Percentiles rank a stretch among this genome's conserved stretches.
Conservation (phyloP, 2,329 filamentous ascomycete species). For the Karstenula rhodostoma region DNA sequence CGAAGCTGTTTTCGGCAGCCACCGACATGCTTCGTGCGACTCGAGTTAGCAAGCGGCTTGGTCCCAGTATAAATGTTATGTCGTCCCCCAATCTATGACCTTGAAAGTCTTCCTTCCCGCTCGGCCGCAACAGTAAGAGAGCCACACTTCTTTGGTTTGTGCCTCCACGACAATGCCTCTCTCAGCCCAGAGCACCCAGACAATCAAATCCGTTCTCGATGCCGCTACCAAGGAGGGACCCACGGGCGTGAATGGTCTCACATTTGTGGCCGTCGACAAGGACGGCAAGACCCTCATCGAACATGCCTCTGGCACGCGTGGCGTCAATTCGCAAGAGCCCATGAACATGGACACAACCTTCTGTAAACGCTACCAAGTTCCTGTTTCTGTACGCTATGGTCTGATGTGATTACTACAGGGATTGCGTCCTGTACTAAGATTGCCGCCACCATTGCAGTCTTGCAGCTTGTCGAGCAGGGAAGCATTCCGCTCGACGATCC, state of each 20-base stretch:
- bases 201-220: slow-evolving; percentile 50
- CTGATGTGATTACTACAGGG: slow-evolving; percentile 35
- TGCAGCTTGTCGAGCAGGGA: slow-evolving; percentile 50
- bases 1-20: neutral
- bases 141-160: neutral
- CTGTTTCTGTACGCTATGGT: neutral
- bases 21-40: neutral
- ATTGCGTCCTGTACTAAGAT: slow-evolving; percentile 61
- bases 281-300: slow-evolving; percentile 53
- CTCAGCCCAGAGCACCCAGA: slow-evolving; percentile 36
- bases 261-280: slow-evolving; percentile 57
- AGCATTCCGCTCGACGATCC: slow-evolving; percentile 47
- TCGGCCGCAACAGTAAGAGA: neutral
- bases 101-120: neutral
- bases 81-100: neutral
- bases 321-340: slow-evolving; percentile 53
- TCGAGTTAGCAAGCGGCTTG: neutral
- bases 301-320: slow-evolving; percentile 53
- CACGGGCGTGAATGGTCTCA: slow-evolving; percentile 52
- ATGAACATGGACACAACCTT: slow-evolving; percentile 70
- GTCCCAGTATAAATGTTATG: neutral
- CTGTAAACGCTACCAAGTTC: slow-evolving; percentile 30
- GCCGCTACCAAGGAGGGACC: slow-evolving; percentile 34
- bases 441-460: slow-evolving; percentile 41
- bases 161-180: slow-evolving; percentile 40